phyloP scores from a whole-genome alignment of 371 early-diverging fungal genomes.

The Zychaea mexicana region DNA sequence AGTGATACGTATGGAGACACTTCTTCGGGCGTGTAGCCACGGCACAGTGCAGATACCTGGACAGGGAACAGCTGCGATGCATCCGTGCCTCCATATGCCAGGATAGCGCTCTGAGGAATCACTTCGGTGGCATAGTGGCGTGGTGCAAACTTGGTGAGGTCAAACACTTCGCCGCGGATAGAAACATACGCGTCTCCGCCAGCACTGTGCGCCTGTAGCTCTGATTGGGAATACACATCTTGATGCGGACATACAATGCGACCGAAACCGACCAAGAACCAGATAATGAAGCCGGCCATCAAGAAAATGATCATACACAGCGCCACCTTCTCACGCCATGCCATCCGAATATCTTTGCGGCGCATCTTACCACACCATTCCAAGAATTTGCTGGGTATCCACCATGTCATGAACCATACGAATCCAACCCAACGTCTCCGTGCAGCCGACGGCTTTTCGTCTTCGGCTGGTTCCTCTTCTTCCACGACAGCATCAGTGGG shows the following conservation, averaged over 20 bases:
- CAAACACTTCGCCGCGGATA: constrained; percentile 71
- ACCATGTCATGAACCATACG: constrained; percentile 87
- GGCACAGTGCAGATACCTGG: constrained; percentile 54
- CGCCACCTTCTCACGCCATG: constrained; percentile 96
- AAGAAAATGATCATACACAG: constrained; percentile 85
- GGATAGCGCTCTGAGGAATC: constrained; percentile 44
- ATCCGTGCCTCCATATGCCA: constrained; percentile 65
- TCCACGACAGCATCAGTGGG: not conserved
- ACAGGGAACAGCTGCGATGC: constrained; percentile 68
- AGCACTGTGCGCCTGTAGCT: constrained; percentile 48
- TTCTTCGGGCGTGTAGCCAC: constrained; percentile 20
- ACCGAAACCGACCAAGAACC: constrained; percentile 88
- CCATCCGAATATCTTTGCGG: constrained; percentile 80
- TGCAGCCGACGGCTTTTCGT: constrained; percentile 31
- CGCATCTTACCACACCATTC: constrained; percentile 71
- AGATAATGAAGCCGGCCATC: constrained; percentile 76
- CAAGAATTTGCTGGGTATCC: constrained; percentile 74
- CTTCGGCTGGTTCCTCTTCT: constrained; percentile 13
- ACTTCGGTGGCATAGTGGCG: constrained; percentile 50
- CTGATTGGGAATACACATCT: constrained; percentile 61
- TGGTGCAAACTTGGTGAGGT: constrained; percentile 58
- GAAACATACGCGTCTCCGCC: constrained; percentile 49
- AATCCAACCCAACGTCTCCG: constrained; percentile 78
- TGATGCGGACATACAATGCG: constrained; percentile 81
- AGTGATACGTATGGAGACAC: constrained; percentile 22